Percentiles rank a stretch among this genome's conserved stretches.
These are phyloP conservation scores for Ceratocystis huliohia DNA, from an alignment of 2,329 filamentous ascomycete genomes.

Conservation along the genomic window DNA sequence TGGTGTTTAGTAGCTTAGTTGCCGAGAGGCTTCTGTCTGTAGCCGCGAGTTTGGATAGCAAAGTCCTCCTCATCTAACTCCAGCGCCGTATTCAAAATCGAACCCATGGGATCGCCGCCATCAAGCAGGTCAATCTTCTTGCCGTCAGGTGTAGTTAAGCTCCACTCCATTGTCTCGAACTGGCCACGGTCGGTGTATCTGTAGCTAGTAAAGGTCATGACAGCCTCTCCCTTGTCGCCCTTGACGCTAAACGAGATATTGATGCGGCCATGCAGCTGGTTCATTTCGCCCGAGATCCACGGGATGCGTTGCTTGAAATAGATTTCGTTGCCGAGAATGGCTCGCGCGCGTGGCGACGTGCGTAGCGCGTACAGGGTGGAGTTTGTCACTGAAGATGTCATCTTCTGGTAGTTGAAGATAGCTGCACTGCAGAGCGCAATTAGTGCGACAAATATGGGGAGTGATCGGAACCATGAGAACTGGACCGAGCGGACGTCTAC, in stretches of 20 bases:
- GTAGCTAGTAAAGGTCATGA: constrained; percentile 69
- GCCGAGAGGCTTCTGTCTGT: constrained; percentile 34
- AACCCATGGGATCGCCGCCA: constrained; percentile 55
- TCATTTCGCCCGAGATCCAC: constrained; percentile 78
- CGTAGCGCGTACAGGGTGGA: constrained; percentile 86
- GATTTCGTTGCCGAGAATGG: constrained; percentile 72
- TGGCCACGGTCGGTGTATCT: constrained; percentile 46
- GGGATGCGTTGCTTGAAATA: constrained; percentile 69
- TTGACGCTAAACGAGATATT: constrained; percentile 78
- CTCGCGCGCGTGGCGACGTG: constrained; percentile 61
- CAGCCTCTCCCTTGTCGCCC: constrained; percentile 56
- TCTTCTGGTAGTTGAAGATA: constrained; percentile 99
- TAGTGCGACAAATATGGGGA: constrained; percentile 67
- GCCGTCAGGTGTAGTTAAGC: constrained; percentile 54
- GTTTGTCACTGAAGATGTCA: constrained; percentile 71
- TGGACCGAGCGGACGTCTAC: constrained; percentile 33
- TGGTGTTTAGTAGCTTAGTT: background rate
- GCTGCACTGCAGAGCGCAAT: constrained; percentile 61
- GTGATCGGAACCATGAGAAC: constrained; percentile 55
- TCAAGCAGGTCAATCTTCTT: constrained; percentile 59
- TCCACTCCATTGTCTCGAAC: constrained; percentile 90
- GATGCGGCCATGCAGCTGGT: constrained; percentile 84
- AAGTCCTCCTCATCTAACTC: constrained; percentile 30
- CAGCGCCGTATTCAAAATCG: constrained; percentile 32
- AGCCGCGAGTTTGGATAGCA: constrained; percentile 35